Evolutionary conservation across 345 rosid species (phyloP).

Genomic region (Euphorbia peplus): DNA sequence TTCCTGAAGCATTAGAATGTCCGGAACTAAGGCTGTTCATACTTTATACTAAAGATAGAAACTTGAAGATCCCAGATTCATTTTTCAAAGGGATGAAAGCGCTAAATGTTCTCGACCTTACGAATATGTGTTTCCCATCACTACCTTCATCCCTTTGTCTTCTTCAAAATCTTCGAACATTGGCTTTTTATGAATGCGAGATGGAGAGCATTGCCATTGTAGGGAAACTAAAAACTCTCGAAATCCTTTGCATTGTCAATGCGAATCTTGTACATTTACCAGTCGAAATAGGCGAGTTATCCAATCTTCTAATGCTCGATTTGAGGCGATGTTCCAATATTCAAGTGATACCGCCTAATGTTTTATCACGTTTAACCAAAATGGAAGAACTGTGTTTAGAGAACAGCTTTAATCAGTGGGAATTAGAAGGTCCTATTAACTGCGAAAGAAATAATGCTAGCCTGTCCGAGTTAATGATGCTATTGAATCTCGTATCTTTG

Average conservation of each 20-base stretch:
- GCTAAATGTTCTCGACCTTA: slow-evolving; percentile 24
- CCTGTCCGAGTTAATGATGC: slow-evolving; percentile 17
- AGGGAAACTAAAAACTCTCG: slow-evolving; percentile 12
- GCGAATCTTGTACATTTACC: slow-evolving; percentile 18
- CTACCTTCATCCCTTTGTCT: slow-evolving; percentile 8
- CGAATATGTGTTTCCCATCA: background rate
- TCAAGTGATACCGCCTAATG: slow-evolving; percentile 15
- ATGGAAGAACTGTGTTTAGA: slow-evolving; percentile 25
- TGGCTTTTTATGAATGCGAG: background rate
- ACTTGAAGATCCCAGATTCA: background rate
- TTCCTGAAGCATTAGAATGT: slow-evolving; percentile 20
- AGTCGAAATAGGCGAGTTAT: slow-evolving; percentile 10
- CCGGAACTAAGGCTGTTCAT: slow-evolving; percentile 14
- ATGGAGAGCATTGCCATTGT: background rate
- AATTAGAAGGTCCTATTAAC: background rate
- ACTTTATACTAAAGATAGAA: background rate
- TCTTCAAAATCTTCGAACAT: slow-evolving; percentile 6
- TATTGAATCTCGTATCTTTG: slow-evolving; percentile 13
- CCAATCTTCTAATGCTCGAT: slow-evolving; percentile 16
- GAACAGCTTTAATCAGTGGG: slow-evolving; percentile 22
- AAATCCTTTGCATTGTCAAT: slow-evolving; percentile 5
- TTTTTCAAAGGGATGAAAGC: slow-evolving; percentile 19
- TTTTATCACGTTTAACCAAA: slow-evolving; percentile 7
- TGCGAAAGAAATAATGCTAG: slow-evolving; percentile 12
- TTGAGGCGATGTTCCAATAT: slow-evolving; percentile 15